Evolutionary conservation across 164 flowering plant species (phyloP).

Genomic region (Aristolochia fimbriata): DNA sequence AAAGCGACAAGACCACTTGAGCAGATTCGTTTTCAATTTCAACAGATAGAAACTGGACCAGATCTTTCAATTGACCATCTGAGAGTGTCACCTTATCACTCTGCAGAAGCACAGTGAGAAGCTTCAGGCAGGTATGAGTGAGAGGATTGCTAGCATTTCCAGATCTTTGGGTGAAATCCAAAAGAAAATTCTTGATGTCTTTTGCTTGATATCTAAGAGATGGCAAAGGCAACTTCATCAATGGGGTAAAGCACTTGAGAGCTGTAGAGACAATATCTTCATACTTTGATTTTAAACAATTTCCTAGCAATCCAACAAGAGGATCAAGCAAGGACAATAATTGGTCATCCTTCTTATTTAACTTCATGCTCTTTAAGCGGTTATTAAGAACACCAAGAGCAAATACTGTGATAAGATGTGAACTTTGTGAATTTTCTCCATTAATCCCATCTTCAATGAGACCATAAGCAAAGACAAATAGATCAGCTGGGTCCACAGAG

Average conservation of each 20-base stretch:
- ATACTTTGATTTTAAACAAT: conserved; percentile 68
- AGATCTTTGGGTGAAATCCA: conserved; percentile 60
- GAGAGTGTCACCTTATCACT: conserved; percentile 59
- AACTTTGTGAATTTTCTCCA: conserved; percentile 35
- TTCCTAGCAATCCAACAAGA: conserved; percentile 46
- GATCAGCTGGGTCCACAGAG: conserved; percentile 55
- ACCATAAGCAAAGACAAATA: conserved; percentile 59
- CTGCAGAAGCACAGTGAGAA: conserved; percentile 59
- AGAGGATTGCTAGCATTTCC: conserved; percentile 36
- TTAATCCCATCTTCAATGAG: conserved; percentile 55
- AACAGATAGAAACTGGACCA: conserved; percentile 78
- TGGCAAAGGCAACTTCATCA: conserved; percentile 73
- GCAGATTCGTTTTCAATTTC: conserved; percentile 80
- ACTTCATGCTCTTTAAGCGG: conserved; percentile 44
- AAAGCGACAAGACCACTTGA: conserved; percentile 60
- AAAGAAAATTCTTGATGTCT: conserved; percentile 50
- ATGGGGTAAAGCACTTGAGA: conserved; percentile 53
- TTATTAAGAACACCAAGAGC: conserved; percentile 57
- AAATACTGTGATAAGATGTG: conserved; percentile 67
- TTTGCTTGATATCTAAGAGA: conserved; percentile 53
- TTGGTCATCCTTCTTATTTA: conserved; percentile 31
- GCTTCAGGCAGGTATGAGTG: conserved; percentile 59
- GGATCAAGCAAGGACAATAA: conserved; percentile 70
- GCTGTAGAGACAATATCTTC: conserved; percentile 62
- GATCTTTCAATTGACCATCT: conserved; percentile 50